A percentile compares a stretch with the other conserved stretches of the same genome.
Evolutionary conservation across 2,329 filamentous ascomycete species (phyloP).

Genomic region (Xylogone sp.): DNA sequence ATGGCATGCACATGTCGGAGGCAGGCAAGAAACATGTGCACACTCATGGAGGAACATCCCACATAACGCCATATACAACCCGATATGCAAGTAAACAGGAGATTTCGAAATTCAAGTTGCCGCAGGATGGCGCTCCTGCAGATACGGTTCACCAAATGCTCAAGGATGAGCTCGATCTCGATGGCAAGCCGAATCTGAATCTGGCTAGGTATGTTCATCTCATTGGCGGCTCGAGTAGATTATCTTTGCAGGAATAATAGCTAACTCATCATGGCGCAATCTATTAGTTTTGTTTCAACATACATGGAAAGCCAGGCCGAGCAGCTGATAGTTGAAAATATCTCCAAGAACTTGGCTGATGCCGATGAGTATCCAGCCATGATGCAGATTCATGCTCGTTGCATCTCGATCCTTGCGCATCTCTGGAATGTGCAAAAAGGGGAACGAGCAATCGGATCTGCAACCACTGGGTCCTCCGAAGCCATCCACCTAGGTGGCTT

Average conservation of each 20-base stretch:
- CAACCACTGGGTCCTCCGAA: slow-evolving; percentile 68
- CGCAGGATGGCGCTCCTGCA: slow-evolving; percentile 52
- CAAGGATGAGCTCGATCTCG: slow-evolving; percentile 59
- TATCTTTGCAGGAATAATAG: not conserved
- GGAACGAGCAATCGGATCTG: slow-evolving; percentile 63
- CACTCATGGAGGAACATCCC: slow-evolving; percentile 38
- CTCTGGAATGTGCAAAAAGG: slow-evolving; percentile 60
- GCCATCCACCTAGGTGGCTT: slow-evolving; percentile 68
- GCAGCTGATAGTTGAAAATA: slow-evolving; percentile 62
- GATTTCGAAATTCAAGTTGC: slow-evolving; percentile 57
- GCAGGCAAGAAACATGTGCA: slow-evolving; percentile 31
- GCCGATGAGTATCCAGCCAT: slow-evolving; percentile 61
- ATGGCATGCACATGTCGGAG: slow-evolving; percentile 37
- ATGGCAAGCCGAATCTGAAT: slow-evolving; percentile 65
- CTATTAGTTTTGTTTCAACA: slow-evolving; percentile 60
- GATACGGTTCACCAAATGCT: slow-evolving; percentile 64
- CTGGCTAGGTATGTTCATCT: slow-evolving; percentile 45
- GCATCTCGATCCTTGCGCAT: slow-evolving; percentile 64
- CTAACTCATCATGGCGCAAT: slow-evolving; percentile 4
- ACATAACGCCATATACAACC: slow-evolving; percentile 54
- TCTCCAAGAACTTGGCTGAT: slow-evolving; percentile 70
- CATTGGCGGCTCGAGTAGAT: not conserved
- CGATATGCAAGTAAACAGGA: slow-evolving; percentile 51
- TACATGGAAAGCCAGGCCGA: slow-evolving; percentile 67
- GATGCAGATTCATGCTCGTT: slow-evolving; percentile 60